These are phyloP conservation scores for Scedosporium boydii DNA, from an alignment of 2,329 filamentous ascomycete species.

Conservation along the genomic window DNA sequence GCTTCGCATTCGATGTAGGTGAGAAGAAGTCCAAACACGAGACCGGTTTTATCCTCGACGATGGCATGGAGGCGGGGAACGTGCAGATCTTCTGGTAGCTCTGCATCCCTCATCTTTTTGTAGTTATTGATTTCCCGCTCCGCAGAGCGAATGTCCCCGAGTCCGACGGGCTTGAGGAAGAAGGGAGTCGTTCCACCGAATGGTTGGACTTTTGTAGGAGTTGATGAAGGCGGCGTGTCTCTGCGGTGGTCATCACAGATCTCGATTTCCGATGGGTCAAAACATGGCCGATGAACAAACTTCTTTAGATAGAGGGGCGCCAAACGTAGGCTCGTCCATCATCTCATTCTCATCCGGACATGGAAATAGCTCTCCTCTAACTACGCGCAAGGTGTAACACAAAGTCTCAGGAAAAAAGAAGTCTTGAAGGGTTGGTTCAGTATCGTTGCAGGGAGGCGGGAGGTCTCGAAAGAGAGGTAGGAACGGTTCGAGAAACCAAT, in stretches of 20 bases:
- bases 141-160: slow-evolving; percentile 5
- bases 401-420: slow-evolving; percentile 11
- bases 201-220: neutral
- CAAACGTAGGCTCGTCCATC: neutral
- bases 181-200: neutral
- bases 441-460: neutral
- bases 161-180: neutral
- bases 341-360: neutral
- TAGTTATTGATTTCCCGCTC: slow-evolving; percentile 10
- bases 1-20: slow-evolving; percentile 8
- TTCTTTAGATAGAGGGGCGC: slow-evolving; percentile 7
- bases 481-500: slow-evolving; percentile 13
- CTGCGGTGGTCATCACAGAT: neutral
- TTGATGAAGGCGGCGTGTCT: neutral
- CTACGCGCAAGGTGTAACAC: slow-evolving; percentile 10
- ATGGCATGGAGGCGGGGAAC: slow-evolving; percentile 10
- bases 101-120: slow-evolving; percentile 7
- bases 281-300: slow-evolving; percentile 9
- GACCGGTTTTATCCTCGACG: slow-evolving; percentile 6
- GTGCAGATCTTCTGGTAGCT: slow-evolving; percentile 4
- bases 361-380: slow-evolving; percentile 2
- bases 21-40: slow-evolving; percentile 12
- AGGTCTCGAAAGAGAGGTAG: slow-evolving; percentile 9
- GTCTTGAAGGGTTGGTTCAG: slow-evolving; percentile 5
- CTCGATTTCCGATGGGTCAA: slow-evolving; percentile 8